Conservation (phyloP, 257 asterid species). For the Solanum gracilifrons region DNA sequence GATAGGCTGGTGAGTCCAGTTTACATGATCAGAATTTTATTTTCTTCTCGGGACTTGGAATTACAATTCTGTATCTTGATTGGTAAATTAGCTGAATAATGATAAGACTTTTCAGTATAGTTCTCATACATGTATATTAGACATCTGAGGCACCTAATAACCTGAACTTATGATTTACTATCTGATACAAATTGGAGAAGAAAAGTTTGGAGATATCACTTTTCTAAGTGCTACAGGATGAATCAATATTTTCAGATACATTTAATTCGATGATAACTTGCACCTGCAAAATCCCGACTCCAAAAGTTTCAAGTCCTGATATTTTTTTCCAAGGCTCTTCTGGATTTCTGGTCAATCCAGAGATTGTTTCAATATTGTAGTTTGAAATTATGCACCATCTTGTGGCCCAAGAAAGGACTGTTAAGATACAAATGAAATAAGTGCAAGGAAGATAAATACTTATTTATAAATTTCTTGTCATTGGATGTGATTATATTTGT, state of each 20-base stretch:
- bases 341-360: not conserved
- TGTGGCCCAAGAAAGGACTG: not conserved
- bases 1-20: not conserved
- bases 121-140: not conserved
- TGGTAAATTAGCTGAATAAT: not conserved
- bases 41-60: not conserved
- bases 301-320: not conserved
- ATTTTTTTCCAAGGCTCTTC: not conserved
- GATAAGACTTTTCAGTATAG: not conserved
- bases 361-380: not conserved
- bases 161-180: not conserved
- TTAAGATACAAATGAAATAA: not conserved
- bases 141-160: not conserved
- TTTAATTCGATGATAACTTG: not conserved
- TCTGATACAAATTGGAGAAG: not conserved
- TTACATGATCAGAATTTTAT: not conserved
- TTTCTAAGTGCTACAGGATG: not conserved
- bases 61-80: not conserved
- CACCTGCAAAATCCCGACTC: not conserved
- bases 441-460: not conserved
- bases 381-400: not conserved
- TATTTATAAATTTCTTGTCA: not conserved
- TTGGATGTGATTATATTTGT: not conserved
- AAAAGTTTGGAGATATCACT: not conserved
- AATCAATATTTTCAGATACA: not conserved